A percentile compares a stretch with the other conserved stretches of the same genome.
Evolutionary conservation across 1,284 basidiomycete species (phyloP).

Genomic region (Ustilago curta): DNA sequence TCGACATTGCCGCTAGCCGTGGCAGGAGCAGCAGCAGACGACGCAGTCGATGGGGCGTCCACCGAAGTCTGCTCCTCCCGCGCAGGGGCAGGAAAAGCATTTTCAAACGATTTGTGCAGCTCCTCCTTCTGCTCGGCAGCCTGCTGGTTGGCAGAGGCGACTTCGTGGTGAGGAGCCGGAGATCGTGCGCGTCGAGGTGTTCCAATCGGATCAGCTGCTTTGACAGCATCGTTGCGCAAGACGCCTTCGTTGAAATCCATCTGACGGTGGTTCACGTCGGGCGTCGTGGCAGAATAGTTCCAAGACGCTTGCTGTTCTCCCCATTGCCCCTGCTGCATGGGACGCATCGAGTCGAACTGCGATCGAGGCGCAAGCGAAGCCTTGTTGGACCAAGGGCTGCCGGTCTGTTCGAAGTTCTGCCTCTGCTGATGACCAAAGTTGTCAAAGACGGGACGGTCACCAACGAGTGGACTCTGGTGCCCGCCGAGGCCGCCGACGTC

Average conservation of each 20-base stretch:
- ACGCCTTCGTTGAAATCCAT: constrained; percentile 39
- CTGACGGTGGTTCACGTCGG: constrained; percentile 41
- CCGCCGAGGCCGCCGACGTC: constrained; percentile 38
- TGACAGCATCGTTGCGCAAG: constrained; percentile 38
- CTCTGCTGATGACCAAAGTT: constrained; percentile 32
- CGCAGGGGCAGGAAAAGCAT: constrained; percentile 37
- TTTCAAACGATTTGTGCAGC: constrained; percentile 44
- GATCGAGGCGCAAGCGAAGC: constrained; percentile 39
- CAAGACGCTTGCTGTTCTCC: constrained; percentile 39
- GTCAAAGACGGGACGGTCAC: constrained; percentile 40
- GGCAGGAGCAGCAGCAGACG: constrained; percentile 3
- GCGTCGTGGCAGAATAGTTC: constrained; percentile 33
- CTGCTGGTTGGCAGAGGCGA: constrained; percentile 12
- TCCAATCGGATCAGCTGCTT: constrained; percentile 46
- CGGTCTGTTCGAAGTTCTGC: constrained; percentile 29
- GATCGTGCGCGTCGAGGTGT: constrained; percentile 50
- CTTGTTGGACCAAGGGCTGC: constrained; percentile 45
- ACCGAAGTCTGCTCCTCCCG: constrained; percentile 3
- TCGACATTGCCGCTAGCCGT: constrained; percentile 8
- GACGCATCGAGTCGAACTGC: constrained; percentile 35
- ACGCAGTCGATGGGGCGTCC: background rate
- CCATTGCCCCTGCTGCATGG: constrained; percentile 45
- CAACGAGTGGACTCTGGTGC: constrained; percentile 37
- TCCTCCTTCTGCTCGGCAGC: constrained; percentile 25
- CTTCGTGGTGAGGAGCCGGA: constrained; percentile 38